A percentile compares a stretch with the other conserved stretches of the same genome.
phyloP scores from a whole-genome alignment of 495 filamentous ascomycete genomes.

The Podospora sp. region DNA sequence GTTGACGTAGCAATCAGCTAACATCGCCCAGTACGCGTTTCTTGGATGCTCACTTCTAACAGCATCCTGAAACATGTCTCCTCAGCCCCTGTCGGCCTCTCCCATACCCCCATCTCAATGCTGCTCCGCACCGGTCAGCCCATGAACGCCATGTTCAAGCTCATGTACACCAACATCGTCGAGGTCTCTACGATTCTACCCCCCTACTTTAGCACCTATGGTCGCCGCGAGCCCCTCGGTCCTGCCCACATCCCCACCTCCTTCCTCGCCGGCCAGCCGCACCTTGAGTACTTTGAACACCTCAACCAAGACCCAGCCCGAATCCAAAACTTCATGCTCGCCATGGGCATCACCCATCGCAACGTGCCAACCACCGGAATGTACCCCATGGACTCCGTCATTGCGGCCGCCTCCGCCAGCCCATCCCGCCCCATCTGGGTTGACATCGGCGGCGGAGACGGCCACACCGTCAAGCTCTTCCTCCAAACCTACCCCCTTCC shows the following conservation, averaged over 20 bases:
- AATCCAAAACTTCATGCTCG: slow-evolving; percentile 32
- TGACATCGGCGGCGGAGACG: slow-evolving; percentile 46
- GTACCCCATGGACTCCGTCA: slow-evolving; percentile 35
- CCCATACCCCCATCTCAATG: slow-evolving; percentile 37
- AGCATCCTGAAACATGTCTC: slow-evolving; percentile 28
- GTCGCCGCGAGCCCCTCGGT: slow-evolving; percentile 32
- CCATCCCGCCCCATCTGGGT: slow-evolving; percentile 31
- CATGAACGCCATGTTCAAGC: slow-evolving; percentile 52
- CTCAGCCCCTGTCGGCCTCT: slow-evolving; percentile 21
- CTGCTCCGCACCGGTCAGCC: slow-evolving; percentile 26
- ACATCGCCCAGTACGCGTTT: slow-evolving; percentile 29
- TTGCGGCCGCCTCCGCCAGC: slow-evolving; percentile 20
- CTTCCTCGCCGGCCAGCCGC: slow-evolving; percentile 29
- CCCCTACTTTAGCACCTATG: slow-evolving; percentile 39
- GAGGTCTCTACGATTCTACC: slow-evolving; percentile 31
- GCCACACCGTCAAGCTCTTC: slow-evolving; percentile 39
- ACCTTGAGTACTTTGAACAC: slow-evolving; percentile 33
- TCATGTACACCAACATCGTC: slow-evolving; percentile 51
- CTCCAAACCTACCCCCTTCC: slow-evolving; percentile 28
- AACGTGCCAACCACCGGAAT: slow-evolving; percentile 36
- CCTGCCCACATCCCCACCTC: slow-evolving; percentile 33
- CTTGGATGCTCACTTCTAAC: slow-evolving; percentile 37
- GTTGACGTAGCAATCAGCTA: background rate
- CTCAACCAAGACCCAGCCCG: slow-evolving; percentile 27
- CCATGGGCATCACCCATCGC: slow-evolving; percentile 29